Evolutionary conservation across 192 early-diverging fungal genomes (phyloP).

Genomic region (Spizellomyces punctatus): DNA sequence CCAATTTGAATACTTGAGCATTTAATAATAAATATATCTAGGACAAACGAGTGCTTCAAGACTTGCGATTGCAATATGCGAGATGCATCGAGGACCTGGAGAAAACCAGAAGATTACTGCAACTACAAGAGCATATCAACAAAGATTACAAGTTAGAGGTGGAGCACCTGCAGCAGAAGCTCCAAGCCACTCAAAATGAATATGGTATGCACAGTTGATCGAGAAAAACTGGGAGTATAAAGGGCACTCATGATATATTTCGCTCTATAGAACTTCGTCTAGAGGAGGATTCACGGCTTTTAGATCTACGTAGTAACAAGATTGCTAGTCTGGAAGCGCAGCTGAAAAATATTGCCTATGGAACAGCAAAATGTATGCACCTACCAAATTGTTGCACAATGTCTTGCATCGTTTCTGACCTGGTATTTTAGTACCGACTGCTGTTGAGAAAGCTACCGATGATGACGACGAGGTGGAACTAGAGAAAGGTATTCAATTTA

Average conservation of each 20-base stretch:
- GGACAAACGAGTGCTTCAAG: conserved; percentile 55
- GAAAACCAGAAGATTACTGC: conserved; percentile 49
- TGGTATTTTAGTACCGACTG: not conserved
- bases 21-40: not conserved
- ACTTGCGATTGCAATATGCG: conserved; percentile 54
- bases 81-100: conserved; percentile 61
- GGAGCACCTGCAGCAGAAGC: conserved; percentile 46
- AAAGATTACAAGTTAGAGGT: conserved; percentile 57
- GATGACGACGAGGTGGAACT: conserved; percentile 48
- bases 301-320: conserved; percentile 53
- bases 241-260: not conserved
- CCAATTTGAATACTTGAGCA: too few species aligned
- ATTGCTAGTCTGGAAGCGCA: conserved; percentile 56
- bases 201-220: conserved; percentile 48
- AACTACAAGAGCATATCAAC: conserved; percentile 61
- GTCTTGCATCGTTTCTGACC: not conserved
- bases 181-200: conserved; percentile 55
- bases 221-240: not conserved
- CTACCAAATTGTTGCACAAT: not conserved
- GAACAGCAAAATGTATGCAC: conserved; percentile 39
- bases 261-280: conserved; percentile 51
- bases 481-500: conserved; percentile 32
- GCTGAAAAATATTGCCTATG: conserved; percentile 49
- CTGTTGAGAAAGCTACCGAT: conserved; percentile 17
- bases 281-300: conserved; percentile 53